Evolutionary conservation across 169 alveolate species (phyloP).

Genomic region (Cryptosporidium meleagridis): DNA sequence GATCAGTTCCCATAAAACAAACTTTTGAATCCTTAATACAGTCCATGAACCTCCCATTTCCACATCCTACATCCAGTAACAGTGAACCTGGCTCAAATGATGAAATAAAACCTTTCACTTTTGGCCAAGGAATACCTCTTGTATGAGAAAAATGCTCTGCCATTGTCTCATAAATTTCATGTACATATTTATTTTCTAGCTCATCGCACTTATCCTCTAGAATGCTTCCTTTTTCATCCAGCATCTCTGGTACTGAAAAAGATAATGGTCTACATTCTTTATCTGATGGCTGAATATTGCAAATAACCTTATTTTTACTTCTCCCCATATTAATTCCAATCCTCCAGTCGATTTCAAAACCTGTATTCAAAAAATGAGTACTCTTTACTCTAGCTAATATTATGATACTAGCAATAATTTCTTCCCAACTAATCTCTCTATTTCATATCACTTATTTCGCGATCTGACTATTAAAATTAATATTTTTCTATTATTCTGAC

Average conservation of each 20-base stretch:
- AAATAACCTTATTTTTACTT: slow-evolving; percentile 1
- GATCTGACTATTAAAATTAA: not conserved
- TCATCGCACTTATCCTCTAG: not conserved
- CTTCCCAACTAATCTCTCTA: not conserved
- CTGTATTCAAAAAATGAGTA: not conserved
- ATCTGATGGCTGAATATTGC: slow-evolving; percentile 53
- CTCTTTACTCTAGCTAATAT: not conserved
- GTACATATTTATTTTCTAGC: slow-evolving; percentile 69
- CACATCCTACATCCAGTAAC: slow-evolving; percentile 74
- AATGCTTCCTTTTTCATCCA: slow-evolving; percentile 24
- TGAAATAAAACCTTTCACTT: slow-evolving; percentile 60
- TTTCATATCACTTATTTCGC: not conserved
- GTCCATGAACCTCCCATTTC: slow-evolving; percentile 75
- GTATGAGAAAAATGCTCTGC: slow-evolving; percentile 77
- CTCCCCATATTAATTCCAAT: not conserved
- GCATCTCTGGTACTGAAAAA: slow-evolving; percentile 26
- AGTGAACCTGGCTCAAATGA: slow-evolving; percentile 71
- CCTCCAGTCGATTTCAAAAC: not conserved
- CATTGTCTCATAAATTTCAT: slow-evolving; percentile 70
- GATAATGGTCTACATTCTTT: slow-evolving; percentile 36
- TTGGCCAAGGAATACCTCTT: slow-evolving; percentile 75
- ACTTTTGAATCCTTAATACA: slow-evolving; percentile 40
- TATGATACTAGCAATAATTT: not conserved
- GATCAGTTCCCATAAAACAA: slow-evolving; percentile 66
- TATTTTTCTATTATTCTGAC: not conserved